These are phyloP conservation scores for Trematosphaeria pertusa DNA, from an alignment of 2,329 filamentous ascomycete genomes.

Conservation along the genomic window DNA sequence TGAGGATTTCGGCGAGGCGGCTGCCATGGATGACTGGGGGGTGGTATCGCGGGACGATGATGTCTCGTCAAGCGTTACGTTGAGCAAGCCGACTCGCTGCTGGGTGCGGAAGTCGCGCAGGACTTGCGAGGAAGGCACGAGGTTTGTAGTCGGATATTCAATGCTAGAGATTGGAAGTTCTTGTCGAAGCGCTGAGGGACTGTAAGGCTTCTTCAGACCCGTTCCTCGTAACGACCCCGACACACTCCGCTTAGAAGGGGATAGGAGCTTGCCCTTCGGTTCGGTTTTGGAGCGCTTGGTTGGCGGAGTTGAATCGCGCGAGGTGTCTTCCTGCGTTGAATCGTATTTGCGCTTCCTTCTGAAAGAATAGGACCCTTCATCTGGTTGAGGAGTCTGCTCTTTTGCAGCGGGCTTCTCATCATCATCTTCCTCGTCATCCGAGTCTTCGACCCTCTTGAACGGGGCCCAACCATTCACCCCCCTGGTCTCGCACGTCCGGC, in stretches of 20 bases:
- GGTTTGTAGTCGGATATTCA: constrained; percentile 32
- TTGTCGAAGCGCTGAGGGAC: constrained; percentile 38
- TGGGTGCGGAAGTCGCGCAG: constrained; percentile 38
- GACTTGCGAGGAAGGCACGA: constrained; percentile 21
- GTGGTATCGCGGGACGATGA: constrained; percentile 36
- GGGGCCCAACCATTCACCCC: constrained; percentile 83
- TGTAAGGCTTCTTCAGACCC: constrained; percentile 41
- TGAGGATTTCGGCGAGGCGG: constrained; percentile 42
- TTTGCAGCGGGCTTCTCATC: constrained; percentile 26
- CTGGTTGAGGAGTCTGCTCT: constrained; percentile 16
- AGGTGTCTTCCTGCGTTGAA: constrained; percentile 18
- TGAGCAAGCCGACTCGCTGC: constrained; percentile 40
- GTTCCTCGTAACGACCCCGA: constrained; percentile 29
- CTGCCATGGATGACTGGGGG: constrained; percentile 34
- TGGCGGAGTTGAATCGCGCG: constrained; percentile 20
- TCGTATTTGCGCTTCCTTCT: constrained; percentile 38
- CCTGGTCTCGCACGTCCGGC: constrained; percentile 80
- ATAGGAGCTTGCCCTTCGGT: constrained; percentile 2
- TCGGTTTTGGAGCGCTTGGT: constrained; percentile 23
- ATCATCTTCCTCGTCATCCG: constrained; percentile 50
- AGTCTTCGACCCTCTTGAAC: constrained; percentile 42
- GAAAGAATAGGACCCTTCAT: constrained; percentile 20
- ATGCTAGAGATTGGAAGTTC: constrained; percentile 42
- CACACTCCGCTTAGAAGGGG: constrained; percentile 22
- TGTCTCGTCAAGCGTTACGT: constrained; percentile 36